phyloP scores from a whole-genome alignment of 192 early-diverging fungal genomes.

The Coemansia sp. region DNA sequence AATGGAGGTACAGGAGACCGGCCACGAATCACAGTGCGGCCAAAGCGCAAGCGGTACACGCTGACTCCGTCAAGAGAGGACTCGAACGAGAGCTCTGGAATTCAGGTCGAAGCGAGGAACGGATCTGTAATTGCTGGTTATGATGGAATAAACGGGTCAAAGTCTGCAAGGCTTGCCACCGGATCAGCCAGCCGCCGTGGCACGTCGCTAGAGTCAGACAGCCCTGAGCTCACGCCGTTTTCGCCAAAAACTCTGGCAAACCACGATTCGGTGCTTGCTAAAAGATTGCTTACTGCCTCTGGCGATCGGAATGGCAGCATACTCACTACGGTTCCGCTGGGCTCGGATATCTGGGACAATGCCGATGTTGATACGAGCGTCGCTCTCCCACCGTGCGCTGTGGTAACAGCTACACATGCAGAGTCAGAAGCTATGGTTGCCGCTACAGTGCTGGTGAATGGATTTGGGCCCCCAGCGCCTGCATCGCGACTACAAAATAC shows the following conservation, averaged over 20 bases:
- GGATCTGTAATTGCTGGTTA: neutral
- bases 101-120: neutral
- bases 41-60: constrained; percentile 45
- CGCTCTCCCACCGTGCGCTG: neutral
- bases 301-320: neutral
- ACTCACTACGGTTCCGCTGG: neutral
- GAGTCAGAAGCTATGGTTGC: neutral
- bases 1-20: constrained; percentile 2
- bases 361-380: neutral
- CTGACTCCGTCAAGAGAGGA: constrained; percentile 13
- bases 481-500: too few species aligned
- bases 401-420: too few species aligned
- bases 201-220: neutral
- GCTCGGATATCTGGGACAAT: constrained; percentile 3
- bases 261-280: neutral
- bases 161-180: neutral
- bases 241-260: constrained; percentile 1
- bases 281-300: neutral
- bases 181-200: neutral
- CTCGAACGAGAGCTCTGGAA: neutral
- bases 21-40: neutral
- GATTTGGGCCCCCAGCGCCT: too few species aligned
- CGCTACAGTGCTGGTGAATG: neutral
- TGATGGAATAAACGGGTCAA: neutral
- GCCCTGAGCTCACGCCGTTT: constrained; percentile 17